Conservation (phyloP, 2,329 filamentous ascomycete genomes). For the Phyllosticta paracitricarpa region DNA sequence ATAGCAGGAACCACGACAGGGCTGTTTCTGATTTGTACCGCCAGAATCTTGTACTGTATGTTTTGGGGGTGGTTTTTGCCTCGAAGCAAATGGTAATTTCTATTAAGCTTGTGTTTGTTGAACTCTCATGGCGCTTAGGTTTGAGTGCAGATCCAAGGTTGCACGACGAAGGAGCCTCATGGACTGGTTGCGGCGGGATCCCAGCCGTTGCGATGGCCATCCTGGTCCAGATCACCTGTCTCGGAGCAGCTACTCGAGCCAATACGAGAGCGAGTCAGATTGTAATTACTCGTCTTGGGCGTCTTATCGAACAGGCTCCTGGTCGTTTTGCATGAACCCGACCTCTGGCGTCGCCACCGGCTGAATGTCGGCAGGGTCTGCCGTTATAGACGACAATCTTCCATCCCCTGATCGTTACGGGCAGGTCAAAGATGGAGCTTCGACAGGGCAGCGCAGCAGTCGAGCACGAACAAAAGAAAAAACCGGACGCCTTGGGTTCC, state of each 20-base stretch:
- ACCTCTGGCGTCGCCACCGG: neutral
- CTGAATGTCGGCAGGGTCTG: neutral
- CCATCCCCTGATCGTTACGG: too few species aligned
- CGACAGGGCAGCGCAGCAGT: neutral
- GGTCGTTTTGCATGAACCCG: neutral
- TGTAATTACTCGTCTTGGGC: neutral
- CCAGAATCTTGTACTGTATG: neutral
- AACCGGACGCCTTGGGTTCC: neutral
- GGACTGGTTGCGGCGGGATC: neutral
- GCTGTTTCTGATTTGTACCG: neutral
- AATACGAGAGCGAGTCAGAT: neutral
- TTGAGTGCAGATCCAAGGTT: neutral
- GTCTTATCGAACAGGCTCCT: neutral
- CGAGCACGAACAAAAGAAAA: neutral
- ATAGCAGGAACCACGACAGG: neutral
- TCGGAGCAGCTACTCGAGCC: neutral
- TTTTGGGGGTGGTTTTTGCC: neutral
- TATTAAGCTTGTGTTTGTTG: neutral
- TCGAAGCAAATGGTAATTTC: neutral
- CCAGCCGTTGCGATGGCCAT: neutral
- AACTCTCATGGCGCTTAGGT: neutral
- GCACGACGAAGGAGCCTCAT: neutral
- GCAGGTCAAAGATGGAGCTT: neutral
- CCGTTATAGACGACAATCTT: neutral
- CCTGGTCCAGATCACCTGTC: neutral